These are phyloP conservation scores for Pseudogymnoascus sp. DNA, from an alignment of 2,329 filamentous ascomycete genomes.

Conservation along the genomic window DNA sequence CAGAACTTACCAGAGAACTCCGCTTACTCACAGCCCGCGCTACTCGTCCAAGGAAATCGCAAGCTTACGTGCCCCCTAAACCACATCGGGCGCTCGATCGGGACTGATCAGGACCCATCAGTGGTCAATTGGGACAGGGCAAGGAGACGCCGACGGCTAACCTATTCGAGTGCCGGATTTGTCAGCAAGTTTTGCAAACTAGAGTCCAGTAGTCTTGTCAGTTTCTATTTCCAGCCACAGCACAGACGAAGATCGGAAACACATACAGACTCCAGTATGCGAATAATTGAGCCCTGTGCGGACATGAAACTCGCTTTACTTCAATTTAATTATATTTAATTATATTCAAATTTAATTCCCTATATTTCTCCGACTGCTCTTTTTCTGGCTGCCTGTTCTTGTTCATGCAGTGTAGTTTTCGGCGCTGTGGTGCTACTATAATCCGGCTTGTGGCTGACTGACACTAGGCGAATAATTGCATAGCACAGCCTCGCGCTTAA, in stretches of 20 bases:
- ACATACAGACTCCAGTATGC: neutral
- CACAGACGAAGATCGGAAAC: neutral
- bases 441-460: neutral
- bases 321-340: neutral
- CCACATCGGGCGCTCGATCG: neutral
- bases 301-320: neutral
- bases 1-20: neutral
- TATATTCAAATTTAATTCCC: neutral
- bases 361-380: neutral
- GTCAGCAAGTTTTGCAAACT: neutral
- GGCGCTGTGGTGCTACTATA: neutral
- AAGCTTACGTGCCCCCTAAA: neutral
- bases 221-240: neutral
- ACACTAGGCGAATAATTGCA: constrained; percentile 1
- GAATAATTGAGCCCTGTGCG: neutral
- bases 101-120: neutral
- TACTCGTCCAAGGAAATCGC: constrained; percentile 1
- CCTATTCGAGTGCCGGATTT: neutral
- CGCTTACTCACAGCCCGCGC: constrained; percentile 3
- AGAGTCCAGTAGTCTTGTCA: neutral
- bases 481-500: constrained; percentile 7
- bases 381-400: neutral
- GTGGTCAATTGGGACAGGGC: neutral
- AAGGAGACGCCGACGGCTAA: constrained; percentile 5
- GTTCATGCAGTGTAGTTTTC: neutral